Evolutionary conservation across 768 basidiomycete genomes (phyloP), one percentile per base, ranked within the genome.

Genomic region (Rhizopogon sp.): DNA sequence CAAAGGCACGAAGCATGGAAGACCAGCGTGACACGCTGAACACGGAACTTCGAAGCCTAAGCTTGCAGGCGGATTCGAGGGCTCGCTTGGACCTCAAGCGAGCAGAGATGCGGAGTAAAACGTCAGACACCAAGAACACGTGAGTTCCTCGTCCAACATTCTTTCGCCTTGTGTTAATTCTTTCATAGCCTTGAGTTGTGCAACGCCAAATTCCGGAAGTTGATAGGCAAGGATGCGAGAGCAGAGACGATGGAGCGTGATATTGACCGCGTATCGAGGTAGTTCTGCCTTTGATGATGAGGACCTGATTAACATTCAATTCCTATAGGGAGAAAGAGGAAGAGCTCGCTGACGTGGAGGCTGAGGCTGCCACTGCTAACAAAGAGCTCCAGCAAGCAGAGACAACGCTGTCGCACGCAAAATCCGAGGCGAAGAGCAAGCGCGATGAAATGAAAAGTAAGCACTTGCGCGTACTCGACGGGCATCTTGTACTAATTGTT

Each of bases 51-150:
- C 77, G 82, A 33, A 71, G 76, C 1, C 70, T 97, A 61, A 92
- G 83, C 60, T 62, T 82, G 43, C 93, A 98, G 66, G 87, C 90
- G 0, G 89, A 94, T 52, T 75, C 82, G 1, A 76, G 96, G 43
- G 92, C 94, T 2, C 87, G 82, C 61, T 67, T 98, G 51, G 83
- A 87, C 40, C 64, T 96, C 58, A 89, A 91, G 64, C 76, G 84
- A 56, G 74, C 74, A 1, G 90, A 94, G 59, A 66, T 85, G 43
- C 81, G 77, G 66, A 77, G 71, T 53, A 90, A 89, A 71, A 72
- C 74, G 43, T 73, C 73, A 14, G 90, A 93, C 40, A 76, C 93
- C 13, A 74, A 80, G 58, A 84, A 78, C 52, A 84, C 78, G 91
- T 93, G 56, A 55, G 87, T 74, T 29, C 47, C 20, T 31, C 11